Conservation (phyloP, 2,329 filamentous ascomycete species). For the Aureobasidium namibiae region DNA sequence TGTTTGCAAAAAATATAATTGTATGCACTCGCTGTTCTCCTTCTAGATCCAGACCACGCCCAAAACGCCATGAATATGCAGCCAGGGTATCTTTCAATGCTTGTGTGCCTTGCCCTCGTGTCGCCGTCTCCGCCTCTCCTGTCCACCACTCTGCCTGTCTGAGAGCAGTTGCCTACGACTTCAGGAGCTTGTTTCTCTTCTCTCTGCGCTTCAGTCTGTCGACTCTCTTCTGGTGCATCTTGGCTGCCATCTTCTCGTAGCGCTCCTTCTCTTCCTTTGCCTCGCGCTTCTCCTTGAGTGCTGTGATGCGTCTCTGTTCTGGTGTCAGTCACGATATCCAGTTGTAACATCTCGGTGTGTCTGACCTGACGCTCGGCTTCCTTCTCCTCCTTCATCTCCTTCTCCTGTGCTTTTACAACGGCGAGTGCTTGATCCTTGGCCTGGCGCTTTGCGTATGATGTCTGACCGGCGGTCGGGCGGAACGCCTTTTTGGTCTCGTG, state of each 20-base stretch:
- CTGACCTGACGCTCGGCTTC: conserved; percentile 76
- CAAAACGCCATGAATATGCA: conserved; percentile 10
- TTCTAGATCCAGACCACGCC: not conserved
- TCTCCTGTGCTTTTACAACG: conserved; percentile 85
- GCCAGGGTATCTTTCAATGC: conserved; percentile 9
- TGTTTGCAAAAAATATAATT: not conserved
- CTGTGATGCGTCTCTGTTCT: conserved; percentile 61
- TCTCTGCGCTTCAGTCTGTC: conserved; percentile 90
- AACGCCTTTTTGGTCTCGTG: conserved; percentile 76
- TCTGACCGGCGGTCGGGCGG: conserved; percentile 69
- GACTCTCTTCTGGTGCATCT: conserved; percentile 94
- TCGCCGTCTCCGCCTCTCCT: conserved; percentile 13
- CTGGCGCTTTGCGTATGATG: conserved; percentile 67
- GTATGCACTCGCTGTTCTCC: not conserved
- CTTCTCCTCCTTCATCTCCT: conserved; percentile 93
- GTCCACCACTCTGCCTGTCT: too few relatives aligned
- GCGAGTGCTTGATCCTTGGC: conserved; percentile 61
- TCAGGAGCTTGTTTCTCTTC: conserved; percentile 80
- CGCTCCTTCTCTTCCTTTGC: conserved; percentile 89
- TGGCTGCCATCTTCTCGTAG: conserved; percentile 89
- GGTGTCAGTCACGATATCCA: conserved; percentile 15
- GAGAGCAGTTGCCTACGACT: conserved; percentile 29
- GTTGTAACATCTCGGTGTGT: not conserved
- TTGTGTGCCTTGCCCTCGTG: not conserved
- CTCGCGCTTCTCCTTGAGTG: conserved; percentile 74